Conservation (phyloP, 1,284 basidiomycete species). For the Microbotryomycetes sp. region DNA sequence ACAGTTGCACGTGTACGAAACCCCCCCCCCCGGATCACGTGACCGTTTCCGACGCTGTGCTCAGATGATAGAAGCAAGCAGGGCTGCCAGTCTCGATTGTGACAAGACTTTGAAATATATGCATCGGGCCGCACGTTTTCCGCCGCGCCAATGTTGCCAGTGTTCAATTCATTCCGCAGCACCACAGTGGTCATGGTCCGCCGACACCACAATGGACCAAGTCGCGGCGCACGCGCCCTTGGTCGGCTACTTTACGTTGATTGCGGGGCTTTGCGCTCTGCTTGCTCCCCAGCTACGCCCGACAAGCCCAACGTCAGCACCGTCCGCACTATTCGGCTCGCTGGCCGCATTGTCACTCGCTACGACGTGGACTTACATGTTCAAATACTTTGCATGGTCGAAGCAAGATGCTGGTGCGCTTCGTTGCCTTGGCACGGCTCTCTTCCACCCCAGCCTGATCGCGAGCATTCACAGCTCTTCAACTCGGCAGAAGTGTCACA, state of each 20-base stretch:
- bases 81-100: no score
- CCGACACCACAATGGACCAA: constrained; percentile 30
- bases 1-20: no score
- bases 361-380: constrained; percentile 36
- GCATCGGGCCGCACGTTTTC: no score
- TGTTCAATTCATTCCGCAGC: no score
- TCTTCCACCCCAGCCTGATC: constrained; percentile 14
- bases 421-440: constrained; percentile 13
- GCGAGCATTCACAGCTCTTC: background rate
- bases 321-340: constrained; percentile 9
- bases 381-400: constrained; percentile 35
- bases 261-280: constrained; percentile 43
- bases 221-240: constrained; percentile 46
- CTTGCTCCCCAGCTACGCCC: constrained; percentile 39
- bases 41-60: no score
- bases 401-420: constrained; percentile 29
- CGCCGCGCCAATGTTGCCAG: no score
- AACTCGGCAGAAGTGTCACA: constrained; percentile 7
- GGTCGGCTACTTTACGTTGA: constrained; percentile 49
- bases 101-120: no score
- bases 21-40: no score
- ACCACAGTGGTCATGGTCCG: no score
- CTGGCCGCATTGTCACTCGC: constrained; percentile 18
- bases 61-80: no score
- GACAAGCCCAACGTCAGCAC: constrained; percentile 20